Conservation (phyloP, 768 basidiomycete genomes). For the Leccinum sublutescens region DNA sequence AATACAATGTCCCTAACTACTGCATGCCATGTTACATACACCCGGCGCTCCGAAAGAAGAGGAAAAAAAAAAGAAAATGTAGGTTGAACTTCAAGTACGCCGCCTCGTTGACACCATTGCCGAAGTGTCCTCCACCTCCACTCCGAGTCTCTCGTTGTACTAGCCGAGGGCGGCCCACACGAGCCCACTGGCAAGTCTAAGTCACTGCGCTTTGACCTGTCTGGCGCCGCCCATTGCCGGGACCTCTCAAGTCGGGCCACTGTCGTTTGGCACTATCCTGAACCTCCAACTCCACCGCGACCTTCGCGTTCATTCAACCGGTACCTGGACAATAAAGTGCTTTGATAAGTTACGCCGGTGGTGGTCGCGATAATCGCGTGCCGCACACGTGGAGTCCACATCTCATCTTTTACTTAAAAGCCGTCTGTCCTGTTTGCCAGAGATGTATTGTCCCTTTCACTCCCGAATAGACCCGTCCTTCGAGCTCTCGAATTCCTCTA, state of each 20-base stretch:
- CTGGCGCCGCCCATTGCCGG: neutral
- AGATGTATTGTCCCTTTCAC: slow-evolving; percentile 17
- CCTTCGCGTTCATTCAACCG: slow-evolving; percentile 1
- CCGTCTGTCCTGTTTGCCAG: slow-evolving; percentile 19
- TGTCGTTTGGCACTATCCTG: neutral
- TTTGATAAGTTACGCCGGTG: slow-evolving; percentile 1
- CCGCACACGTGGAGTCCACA: slow-evolving; percentile 31
- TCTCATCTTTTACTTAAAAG: slow-evolving; percentile 31
- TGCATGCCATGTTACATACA: neutral
- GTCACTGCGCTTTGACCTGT: neutral
- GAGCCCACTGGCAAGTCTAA: neutral
- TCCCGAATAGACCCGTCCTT: slow-evolving; percentile 2
- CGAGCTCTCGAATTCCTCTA: neutral
- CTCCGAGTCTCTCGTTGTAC: neutral
- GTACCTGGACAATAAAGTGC: slow-evolving; percentile 15
- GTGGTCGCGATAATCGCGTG: slow-evolving; percentile 32
- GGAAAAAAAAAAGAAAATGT: neutral
- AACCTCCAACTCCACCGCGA: slow-evolving; percentile 5
- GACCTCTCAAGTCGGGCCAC: neutral
- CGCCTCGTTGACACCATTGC: neutral
- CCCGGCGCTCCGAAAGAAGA: neutral
- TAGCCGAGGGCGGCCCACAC: neutral
- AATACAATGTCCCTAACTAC: neutral
- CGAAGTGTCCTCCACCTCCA: neutral
- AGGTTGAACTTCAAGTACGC: slow-evolving; percentile 1